Percentiles rank a stretch among this genome's conserved stretches.
Conservation (phyloP, 2,329 filamentous ascomycete genomes). For the Calonectria leucothoes region DNA sequence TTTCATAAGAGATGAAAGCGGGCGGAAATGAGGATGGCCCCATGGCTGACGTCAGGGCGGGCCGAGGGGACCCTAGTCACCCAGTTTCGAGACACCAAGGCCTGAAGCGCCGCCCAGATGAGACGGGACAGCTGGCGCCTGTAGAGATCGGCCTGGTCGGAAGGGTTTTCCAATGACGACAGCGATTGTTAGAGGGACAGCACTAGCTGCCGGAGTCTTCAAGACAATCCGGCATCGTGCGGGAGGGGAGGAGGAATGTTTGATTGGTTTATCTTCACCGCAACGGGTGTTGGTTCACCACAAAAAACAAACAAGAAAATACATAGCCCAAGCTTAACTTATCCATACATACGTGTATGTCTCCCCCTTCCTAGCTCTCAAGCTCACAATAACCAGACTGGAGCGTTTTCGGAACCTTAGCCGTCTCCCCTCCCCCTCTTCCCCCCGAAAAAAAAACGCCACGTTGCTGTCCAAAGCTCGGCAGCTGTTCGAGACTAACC, state of each 20-base stretch:
- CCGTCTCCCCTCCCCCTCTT: not conserved
- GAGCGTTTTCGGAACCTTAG: not conserved
- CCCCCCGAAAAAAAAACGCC: no score
- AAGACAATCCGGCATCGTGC: not conserved
- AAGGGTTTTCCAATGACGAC: conserved; percentile 10
- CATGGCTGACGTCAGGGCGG: conserved; percentile 37
- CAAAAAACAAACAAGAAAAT: not conserved
- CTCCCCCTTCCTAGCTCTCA: not conserved
- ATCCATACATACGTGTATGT: not conserved
- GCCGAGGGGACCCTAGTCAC: conserved; percentile 5
- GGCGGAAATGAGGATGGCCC: conserved; percentile 17
- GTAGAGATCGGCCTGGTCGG: conserved; percentile 6
- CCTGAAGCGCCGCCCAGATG: not conserved
- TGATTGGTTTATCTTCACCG: not conserved
- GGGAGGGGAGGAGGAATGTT: not conserved
- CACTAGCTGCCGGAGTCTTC: not conserved
- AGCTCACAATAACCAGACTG: not conserved
- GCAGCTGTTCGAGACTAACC: not conserved
- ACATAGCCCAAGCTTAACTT: not conserved
- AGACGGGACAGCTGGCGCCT: conserved; percentile 4
- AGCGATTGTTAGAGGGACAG: not conserved
- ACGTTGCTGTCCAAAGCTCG: not conserved
- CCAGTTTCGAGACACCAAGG: conserved; percentile 11
- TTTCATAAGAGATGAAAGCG: conserved; percentile 15
- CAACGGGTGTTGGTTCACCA: not conserved